These are phyloP conservation scores for Nannochloropsis gaditana DNA, from an alignment of 108 stramenopile genomes.

Conservation along the genomic window DNA sequence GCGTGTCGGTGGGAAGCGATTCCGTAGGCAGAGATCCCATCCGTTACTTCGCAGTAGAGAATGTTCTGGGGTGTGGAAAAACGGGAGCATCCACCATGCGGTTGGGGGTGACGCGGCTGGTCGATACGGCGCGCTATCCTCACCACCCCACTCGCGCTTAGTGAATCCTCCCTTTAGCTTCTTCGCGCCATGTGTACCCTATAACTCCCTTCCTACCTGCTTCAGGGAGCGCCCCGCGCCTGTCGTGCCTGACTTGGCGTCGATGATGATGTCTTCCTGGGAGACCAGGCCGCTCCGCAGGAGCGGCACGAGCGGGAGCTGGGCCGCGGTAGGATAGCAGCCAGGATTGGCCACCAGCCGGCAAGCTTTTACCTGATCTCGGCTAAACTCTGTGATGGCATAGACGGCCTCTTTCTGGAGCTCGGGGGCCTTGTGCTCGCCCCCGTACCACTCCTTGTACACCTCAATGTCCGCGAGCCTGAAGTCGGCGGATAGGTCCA, in stretches of 20 bases:
- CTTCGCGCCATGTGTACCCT: constrained; percentile 21
- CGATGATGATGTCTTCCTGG: constrained; percentile 54
- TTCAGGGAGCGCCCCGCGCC: constrained; percentile 57
- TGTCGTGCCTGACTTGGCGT: constrained; percentile 58
- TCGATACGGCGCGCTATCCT: constrained; percentile 24
- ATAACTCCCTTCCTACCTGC: constrained; percentile 34
- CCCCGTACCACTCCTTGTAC: constrained; percentile 54
- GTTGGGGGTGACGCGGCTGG: neutral
- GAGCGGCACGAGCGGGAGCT: constrained; percentile 56
- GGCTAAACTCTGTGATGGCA: constrained; percentile 54
- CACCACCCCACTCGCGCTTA: neutral
- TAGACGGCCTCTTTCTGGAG: constrained; percentile 55
- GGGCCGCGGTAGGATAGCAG: constrained; percentile 60
- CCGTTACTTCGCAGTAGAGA: constrained; percentile 53
- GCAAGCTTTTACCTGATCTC: constrained; percentile 46
- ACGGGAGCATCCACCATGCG: neutral
- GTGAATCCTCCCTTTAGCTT: neutral
- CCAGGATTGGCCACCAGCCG: constrained; percentile 58
- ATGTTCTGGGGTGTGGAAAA: constrained; percentile 18
- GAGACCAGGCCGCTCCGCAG: constrained; percentile 43
- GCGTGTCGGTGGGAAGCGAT: constrained; percentile 53
- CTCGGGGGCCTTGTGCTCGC: constrained; percentile 51
- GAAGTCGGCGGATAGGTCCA: constrained; percentile 56
- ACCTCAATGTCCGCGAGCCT: constrained; percentile 37
- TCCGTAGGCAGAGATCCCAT: constrained; percentile 56